Base-by-base conservation (phyloP, 768 basidiomycete genomes). In the Tylopilus sp. region DNA sequence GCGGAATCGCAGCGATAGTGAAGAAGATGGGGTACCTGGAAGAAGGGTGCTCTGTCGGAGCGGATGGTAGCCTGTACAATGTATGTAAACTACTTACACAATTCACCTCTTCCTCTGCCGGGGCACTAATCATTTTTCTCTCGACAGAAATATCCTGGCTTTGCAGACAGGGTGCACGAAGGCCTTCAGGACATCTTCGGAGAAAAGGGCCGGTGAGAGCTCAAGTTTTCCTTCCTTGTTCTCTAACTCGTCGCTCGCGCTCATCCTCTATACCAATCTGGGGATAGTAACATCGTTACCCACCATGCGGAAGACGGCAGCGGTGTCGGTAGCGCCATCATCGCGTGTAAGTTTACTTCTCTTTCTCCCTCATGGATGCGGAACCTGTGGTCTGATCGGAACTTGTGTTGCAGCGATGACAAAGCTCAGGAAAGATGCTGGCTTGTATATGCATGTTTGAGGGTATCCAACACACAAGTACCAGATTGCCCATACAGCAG, bases 1-100 rank as follows among this genome's bases (percentile, higher is more conserved):
- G 95, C 63, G 95, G 97, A 56, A 98, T 99, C 60, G 95, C 94
- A 3, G 90, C 97, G 10, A 90, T 99, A 61, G 95, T 95, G 48
- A 83, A 85, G 71, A 97, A 92, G 78, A 95, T 90, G 84, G 89
- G 86, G 0, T 91, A 92, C 62, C 75, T 98, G 3, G 95, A 98
- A 17, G 85, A 94, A 55, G 91, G 90, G 0, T 95, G 94, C 66
- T 71, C 78, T 3, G 91, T 95, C 18, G 94, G 91, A 40, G 92
- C 92, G 2, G 95, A 98, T 65, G 95, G 95, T 3, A 89, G 86
- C n/a, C 69, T 98, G 61, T 98, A 98, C 71, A 95, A 95, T 62
- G 93, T 94, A 55, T 55, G 86, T 56, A 26, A 33, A 44, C 38
- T 12, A 13, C 8, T 39, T 20, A 10, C 18, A 20, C 22, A 50